Percentiles rank a stretch among this genome's conserved stretches.
Evolutionary conservation across 441 rosid species (phyloP).

Genomic region (Croton laevigatus): DNA sequence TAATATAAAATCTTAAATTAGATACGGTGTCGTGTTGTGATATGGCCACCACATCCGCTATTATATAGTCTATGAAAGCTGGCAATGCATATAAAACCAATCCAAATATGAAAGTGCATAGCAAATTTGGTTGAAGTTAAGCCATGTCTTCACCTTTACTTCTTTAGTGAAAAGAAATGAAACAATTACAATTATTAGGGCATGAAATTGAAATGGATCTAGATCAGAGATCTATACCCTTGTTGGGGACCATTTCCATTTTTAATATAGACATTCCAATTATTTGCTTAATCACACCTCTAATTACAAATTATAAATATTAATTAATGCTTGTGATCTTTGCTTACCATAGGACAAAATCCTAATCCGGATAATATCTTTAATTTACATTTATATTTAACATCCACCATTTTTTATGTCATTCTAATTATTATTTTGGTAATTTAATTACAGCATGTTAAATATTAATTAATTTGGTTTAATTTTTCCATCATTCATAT

Average conservation of each 20-base stretch:
- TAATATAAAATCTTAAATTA: neutral
- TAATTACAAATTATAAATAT: neutral
- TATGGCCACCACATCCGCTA: neutral
- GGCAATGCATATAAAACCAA: constrained; percentile 13
- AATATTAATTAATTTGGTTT: too few species aligned
- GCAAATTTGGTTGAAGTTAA: constrained; percentile 13
- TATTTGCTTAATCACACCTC: constrained; percentile 20
- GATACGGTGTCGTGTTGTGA: neutral
- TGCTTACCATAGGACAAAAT: constrained; percentile 16
- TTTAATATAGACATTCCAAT: neutral
- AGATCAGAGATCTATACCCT: constrained; percentile 17
- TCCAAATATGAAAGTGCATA: neutral
- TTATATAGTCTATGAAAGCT: constrained; percentile 12
- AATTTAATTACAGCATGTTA: too few species aligned
- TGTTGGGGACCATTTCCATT: constrained; percentile 19
- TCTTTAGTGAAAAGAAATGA: constrained; percentile 9
- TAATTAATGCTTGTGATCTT: constrained; percentile 15
- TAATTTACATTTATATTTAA: too few species aligned
- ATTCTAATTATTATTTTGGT: too few species aligned
- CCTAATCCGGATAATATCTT: neutral
- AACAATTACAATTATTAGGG: neutral
- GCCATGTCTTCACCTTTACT: constrained; percentile 6
- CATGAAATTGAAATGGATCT: constrained; percentile 4
- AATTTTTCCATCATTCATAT: too few species aligned
- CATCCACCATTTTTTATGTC: too few species aligned